Conservation (phyloP, 2,329 filamentous ascomycete genomes). For the Penicillium sp. region DNA sequence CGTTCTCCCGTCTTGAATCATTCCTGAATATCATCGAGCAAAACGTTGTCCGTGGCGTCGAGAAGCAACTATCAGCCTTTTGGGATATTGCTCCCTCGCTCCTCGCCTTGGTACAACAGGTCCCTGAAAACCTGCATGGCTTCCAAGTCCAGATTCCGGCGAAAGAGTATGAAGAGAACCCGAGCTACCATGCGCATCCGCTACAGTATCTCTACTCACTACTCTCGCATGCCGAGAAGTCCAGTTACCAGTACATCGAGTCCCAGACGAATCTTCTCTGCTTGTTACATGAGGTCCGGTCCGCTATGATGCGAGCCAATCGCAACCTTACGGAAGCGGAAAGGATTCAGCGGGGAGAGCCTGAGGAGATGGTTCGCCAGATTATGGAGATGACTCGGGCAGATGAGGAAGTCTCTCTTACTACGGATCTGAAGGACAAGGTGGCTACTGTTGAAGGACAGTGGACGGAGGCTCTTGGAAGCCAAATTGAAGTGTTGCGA, state of each 20-base stretch:
- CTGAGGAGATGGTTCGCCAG: slow-evolving; percentile 42
- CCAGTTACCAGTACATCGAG: slow-evolving; percentile 95
- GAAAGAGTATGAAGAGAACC: slow-evolving; percentile 79
- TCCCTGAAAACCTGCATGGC: slow-evolving; percentile 57
- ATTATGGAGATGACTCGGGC: slow-evolving; percentile 59
- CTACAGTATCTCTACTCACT: slow-evolving; percentile 88
- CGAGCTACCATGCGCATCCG: slow-evolving; percentile 74
- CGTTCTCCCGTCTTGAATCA: slow-evolving; percentile 69
- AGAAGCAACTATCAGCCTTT: slow-evolving; percentile 88
- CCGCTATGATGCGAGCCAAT: slow-evolving; percentile 69
- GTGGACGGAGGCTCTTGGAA: slow-evolving; percentile 84
- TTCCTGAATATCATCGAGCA: slow-evolving; percentile 78
- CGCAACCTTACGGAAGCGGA: slow-evolving; percentile 68
- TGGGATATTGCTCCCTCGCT: slow-evolving; percentile 95
- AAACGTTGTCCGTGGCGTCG: slow-evolving; percentile 83
- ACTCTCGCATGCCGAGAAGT: slow-evolving; percentile 83
- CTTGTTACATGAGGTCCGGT: slow-evolving; percentile 85
- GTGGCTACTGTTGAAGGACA: slow-evolving; percentile 87
- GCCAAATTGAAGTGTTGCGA: slow-evolving; percentile 70
- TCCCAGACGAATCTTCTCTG: slow-evolving; percentile 88
- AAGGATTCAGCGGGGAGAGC: slow-evolving; percentile 48
- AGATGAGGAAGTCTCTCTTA: slow-evolving; percentile 70
- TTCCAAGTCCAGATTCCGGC: slow-evolving; percentile 77
- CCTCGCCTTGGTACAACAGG: slow-evolving; percentile 72
- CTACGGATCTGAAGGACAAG: slow-evolving; percentile 88